Percentiles rank a stretch among this genome's conserved stretches.
Evolutionary conservation across 768 basidiomycete genomes (phyloP).

Genomic region (Podaxis mareebaensis): DNA sequence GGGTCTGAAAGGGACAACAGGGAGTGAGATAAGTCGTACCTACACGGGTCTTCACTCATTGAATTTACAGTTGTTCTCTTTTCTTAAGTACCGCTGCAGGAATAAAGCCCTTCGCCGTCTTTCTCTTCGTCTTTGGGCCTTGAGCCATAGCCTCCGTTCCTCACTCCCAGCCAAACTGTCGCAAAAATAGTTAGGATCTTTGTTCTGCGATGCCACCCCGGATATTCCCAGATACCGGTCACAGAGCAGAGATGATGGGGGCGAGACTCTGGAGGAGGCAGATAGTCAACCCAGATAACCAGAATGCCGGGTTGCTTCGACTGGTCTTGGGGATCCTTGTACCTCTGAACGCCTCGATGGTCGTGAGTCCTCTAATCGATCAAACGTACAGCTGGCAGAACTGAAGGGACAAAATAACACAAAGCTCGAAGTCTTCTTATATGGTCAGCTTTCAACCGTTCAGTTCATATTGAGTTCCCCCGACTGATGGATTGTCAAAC

Average conservation of each 20-base stretch:
- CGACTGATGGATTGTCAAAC: background rate
- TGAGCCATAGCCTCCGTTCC: too few species aligned
- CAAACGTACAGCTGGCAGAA: background rate
- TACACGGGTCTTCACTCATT: too few species aligned
- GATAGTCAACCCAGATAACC: background rate
- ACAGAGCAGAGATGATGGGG: background rate
- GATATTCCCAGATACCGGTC: background rate
- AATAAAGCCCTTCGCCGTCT: too few species aligned
- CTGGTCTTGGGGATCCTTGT: background rate
- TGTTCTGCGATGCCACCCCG: background rate
- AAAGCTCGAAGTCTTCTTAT: conserved; percentile 4
- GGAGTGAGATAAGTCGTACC: too few species aligned
- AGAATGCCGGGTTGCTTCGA: background rate
- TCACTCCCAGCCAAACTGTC: too few species aligned
- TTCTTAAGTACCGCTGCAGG: too few species aligned
- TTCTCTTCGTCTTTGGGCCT: too few species aligned
- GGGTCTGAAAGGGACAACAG: too few species aligned
- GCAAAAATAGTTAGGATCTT: too few species aligned
- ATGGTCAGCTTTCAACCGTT: background rate
- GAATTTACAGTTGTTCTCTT: too few species aligned
- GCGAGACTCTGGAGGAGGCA: background rate
- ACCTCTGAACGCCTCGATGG: background rate
- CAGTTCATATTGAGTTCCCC: too few species aligned
- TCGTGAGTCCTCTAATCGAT: background rate
- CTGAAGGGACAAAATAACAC: too few species aligned